phyloP scores from a whole-genome alignment of 106 monocot species.

The Amphibolis antarctica region DNA sequence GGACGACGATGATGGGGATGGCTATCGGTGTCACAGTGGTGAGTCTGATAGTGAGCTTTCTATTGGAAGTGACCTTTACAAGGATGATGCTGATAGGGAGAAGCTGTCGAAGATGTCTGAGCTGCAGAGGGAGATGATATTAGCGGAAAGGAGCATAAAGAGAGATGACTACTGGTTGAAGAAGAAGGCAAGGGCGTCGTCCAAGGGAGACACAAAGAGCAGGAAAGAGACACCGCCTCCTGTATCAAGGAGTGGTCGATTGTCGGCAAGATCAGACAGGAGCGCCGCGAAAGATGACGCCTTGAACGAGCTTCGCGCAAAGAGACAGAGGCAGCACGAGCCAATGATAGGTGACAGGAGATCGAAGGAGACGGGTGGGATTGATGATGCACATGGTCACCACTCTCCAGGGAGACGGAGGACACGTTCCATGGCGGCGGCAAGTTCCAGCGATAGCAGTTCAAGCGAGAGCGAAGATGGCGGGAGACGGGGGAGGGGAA shows the following conservation, averaged over 20 bases:
- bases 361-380: constrained; percentile 14
- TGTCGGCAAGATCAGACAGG: constrained; percentile 46
- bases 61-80: constrained; percentile 92
- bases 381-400: constrained; percentile 12
- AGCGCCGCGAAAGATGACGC: constrained; percentile 51
- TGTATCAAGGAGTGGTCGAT: constrained; percentile 34
- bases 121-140: constrained; percentile 73
- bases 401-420: constrained; percentile 43
- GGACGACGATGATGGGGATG: constrained; percentile 11
- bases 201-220: constrained; percentile 31
- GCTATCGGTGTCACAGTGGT: constrained; percentile 19
- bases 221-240: constrained; percentile 34
- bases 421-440: constrained; percentile 5
- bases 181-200: constrained; percentile 53
- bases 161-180: constrained; percentile 62
- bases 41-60: constrained; percentile 76
- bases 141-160: constrained; percentile 53
- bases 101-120: constrained; percentile 60
- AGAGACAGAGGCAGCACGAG: constrained; percentile 68
- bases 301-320: constrained; percentile 59
- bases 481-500: constrained; percentile 5
- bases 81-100: constrained; percentile 76
- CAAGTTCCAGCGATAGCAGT: constrained; percentile 38
- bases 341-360: constrained; percentile 49
- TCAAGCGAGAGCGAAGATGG: constrained; percentile 43